phyloP scores from a whole-genome alignment of 2,329 filamentous ascomycete species.

The Diaporthe vexans region DNA sequence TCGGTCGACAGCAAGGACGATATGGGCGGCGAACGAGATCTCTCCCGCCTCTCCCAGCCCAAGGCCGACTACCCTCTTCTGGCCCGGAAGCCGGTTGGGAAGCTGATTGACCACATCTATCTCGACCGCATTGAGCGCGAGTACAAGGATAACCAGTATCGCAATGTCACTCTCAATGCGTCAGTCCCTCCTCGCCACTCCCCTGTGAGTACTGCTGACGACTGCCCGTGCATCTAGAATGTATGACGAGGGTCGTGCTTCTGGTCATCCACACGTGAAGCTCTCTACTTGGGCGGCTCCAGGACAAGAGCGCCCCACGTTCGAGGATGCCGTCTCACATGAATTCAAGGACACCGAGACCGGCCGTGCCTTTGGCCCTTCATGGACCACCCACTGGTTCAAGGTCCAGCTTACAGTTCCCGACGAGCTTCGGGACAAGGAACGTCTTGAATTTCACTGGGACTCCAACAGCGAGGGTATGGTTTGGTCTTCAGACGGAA shows the following conservation, averaged over 20 bases:
- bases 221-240: conserved; percentile 63
- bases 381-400: conserved; percentile 99
- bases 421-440: conserved; percentile 77
- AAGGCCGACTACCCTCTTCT: conserved; percentile 66
- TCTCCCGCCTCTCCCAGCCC: conserved; percentile 57
- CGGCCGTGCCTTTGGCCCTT: conserved; percentile 88
- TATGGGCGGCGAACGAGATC: conserved; percentile 64
- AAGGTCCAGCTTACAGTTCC: conserved; percentile 85
- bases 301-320: conserved; percentile 82
- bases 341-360: conserved; percentile 81
- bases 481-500: conserved; percentile 92
- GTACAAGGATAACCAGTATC: conserved; percentile 83
- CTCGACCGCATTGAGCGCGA: conserved; percentile 86
- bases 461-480: conserved; percentile 95
- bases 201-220: conserved; percentile 12
- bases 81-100: conserved; percentile 72
- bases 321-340: conserved; percentile 84
- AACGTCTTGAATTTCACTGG: conserved; percentile 95
- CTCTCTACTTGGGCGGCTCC: conserved; percentile 90
- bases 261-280: conserved; percentile 82
- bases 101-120: conserved; percentile 89
- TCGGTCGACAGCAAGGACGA: conserved; percentile 44
- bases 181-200: conserved; percentile 44
- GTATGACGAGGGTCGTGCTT: conserved; percentile 76
- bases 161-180: conserved; percentile 75